phyloP scores from a whole-genome alignment of 176 grass and related monocot genomes.

The Lolium multiflorum region DNA sequence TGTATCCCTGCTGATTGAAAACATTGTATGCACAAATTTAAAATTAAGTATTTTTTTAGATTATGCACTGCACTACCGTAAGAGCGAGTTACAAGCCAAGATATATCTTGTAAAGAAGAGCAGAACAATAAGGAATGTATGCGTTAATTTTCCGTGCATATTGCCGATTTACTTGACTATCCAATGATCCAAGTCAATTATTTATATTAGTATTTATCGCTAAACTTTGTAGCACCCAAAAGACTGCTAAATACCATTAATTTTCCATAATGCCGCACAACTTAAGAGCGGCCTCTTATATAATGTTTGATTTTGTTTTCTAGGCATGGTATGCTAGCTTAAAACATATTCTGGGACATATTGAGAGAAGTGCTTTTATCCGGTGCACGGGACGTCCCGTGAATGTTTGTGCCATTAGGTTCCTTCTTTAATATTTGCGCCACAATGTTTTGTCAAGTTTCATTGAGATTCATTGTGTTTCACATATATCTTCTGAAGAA shows the following conservation, averaged over 20 bases:
- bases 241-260: not conserved
- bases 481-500: not conserved
- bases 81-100: not conserved
- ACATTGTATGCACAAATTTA: not conserved
- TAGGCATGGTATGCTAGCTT: not conserved
- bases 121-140: too few relatives aligned
- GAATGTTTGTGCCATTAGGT: too few relatives aligned
- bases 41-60: not conserved
- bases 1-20: not conserved
- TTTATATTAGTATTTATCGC: not conserved
- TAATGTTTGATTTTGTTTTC: not conserved
- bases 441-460: too few relatives aligned
- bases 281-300: not conserved
- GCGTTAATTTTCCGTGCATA: not conserved
- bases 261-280: not conserved
- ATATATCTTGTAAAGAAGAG: not conserved
- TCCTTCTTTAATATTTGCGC: too few relatives aligned
- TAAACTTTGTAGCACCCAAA: not conserved
- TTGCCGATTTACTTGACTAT: not conserved
- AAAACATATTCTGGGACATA: not conserved
- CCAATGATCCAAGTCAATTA: not conserved
- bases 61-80: not conserved
- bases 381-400: too few relatives aligned
- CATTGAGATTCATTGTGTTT: not conserved
- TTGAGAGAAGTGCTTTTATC: too few relatives aligned